Evolutionary conservation across 2,329 filamentous ascomycete genomes (phyloP).

Genomic region (Calonectria crousiana): DNA sequence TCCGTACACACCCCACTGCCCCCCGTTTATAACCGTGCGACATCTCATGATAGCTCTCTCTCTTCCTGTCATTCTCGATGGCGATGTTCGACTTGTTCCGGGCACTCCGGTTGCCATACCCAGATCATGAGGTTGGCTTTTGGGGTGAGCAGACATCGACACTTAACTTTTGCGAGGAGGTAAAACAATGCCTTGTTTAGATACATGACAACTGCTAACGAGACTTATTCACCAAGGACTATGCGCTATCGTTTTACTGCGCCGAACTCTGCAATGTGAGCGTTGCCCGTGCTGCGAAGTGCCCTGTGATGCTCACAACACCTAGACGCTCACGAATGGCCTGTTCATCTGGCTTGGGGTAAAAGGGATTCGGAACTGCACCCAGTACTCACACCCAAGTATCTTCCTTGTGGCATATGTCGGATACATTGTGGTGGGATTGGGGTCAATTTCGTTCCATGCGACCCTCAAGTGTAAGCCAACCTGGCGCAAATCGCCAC

Average conservation of each 20-base stretch:
- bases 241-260: slow-evolving; percentile 81
- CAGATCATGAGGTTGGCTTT: slow-evolving; percentile 63
- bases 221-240: slow-evolving; percentile 50
- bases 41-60: slow-evolving; percentile 1
- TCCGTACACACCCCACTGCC: background rate
- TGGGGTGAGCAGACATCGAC: slow-evolving; percentile 80
- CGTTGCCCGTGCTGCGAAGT: background rate
- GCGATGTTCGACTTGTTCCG: slow-evolving; percentile 29
- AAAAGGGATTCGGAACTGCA: slow-evolving; percentile 80
- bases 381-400: slow-evolving; percentile 77
- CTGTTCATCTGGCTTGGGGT: slow-evolving; percentile 84
- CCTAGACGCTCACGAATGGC: slow-evolving; percentile 81
- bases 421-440: slow-evolving; percentile 66
- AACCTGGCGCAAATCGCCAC: background rate
- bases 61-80: slow-evolving; percentile 23
- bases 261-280: slow-evolving; percentile 79
- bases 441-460: slow-evolving; percentile 70
- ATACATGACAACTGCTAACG: background rate
- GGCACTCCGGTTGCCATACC: slow-evolving; percentile 53
- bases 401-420: slow-evolving; percentile 78
- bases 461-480: slow-evolving; percentile 66
- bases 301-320: slow-evolving; percentile 1
- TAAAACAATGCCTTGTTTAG: slow-evolving; percentile 47
- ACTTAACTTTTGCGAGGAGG: slow-evolving; percentile 86
- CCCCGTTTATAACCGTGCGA: background rate